Conservation (phyloP, 192 early-diverging fungal genomes). For the Coemansia biformis region DNA sequence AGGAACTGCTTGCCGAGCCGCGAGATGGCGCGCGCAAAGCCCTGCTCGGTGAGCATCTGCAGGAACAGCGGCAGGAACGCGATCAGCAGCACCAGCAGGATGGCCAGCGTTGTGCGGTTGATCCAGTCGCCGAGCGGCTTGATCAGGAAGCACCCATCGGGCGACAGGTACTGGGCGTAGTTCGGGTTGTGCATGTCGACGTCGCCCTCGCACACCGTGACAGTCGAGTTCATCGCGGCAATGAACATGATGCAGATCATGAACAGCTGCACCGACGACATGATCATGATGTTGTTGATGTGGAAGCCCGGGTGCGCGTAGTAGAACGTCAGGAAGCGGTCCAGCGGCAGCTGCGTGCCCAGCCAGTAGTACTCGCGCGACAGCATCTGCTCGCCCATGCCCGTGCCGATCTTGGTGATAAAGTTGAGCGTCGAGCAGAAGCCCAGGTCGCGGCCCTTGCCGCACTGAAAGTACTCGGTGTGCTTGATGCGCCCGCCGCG, state of each 20-base stretch:
- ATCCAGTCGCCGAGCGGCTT: slow-evolving; percentile 76
- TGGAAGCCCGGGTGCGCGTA: slow-evolving; percentile 88
- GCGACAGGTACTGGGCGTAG: slow-evolving; percentile 46
- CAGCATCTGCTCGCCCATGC: slow-evolving; percentile 91
- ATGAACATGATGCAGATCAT: slow-evolving; percentile 74
- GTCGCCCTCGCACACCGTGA: slow-evolving; percentile 56
- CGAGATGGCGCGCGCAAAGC: slow-evolving; percentile 62
- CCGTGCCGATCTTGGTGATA: slow-evolving; percentile 84
- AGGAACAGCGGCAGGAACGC: slow-evolving; percentile 76
- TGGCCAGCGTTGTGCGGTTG: slow-evolving; percentile 72
- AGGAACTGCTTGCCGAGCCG: slow-evolving; percentile 76
- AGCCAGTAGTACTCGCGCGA: slow-evolving; percentile 91
- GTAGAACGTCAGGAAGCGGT: slow-evolving; percentile 83
- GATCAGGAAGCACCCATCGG: slow-evolving; percentile 64
- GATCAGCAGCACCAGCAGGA: slow-evolving; percentile 75
- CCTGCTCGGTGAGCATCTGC: slow-evolving; percentile 80
- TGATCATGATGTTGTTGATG: slow-evolving; percentile 84
- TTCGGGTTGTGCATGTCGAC: slow-evolving; percentile 54
- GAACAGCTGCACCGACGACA: slow-evolving; percentile 75
- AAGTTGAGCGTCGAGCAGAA: slow-evolving; percentile 87
- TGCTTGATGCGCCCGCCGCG: slow-evolving; percentile 85
- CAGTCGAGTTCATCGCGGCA: slow-evolving; percentile 61
- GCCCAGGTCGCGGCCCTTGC: slow-evolving; percentile 85
- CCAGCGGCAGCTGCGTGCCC: slow-evolving; percentile 76
- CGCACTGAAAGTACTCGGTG: slow-evolving; percentile 87